A percentile compares a stretch with the other conserved stretches of the same genome.
Conservation (phyloP, 345 rosid species). For the Theobroma cacao region DNA sequence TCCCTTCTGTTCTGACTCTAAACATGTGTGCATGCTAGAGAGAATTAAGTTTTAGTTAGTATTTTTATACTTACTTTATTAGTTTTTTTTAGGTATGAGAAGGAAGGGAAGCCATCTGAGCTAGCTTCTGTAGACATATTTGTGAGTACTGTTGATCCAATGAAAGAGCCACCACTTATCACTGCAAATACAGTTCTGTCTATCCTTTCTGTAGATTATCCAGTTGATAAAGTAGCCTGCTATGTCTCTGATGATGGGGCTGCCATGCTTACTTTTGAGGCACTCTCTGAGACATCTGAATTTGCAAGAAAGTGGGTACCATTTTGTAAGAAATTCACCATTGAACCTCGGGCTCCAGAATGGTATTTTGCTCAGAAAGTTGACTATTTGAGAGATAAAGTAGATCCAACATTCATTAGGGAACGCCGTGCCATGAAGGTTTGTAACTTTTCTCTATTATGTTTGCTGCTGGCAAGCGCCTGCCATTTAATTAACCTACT, state of each 20-base stretch:
- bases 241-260: slow-evolving; percentile 97
- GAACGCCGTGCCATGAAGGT: slow-evolving; percentile 93
- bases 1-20: background rate
- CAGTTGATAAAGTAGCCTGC: slow-evolving; percentile 83
- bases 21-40: background rate
- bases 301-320: slow-evolving; percentile 96
- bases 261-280: slow-evolving; percentile 95
- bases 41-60: background rate
- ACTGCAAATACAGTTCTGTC: slow-evolving; percentile 95
- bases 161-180: slow-evolving; percentile 90
- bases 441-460: slow-evolving; percentile 14
- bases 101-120: slow-evolving; percentile 68
- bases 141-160: slow-evolving; percentile 91
- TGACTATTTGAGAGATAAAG: slow-evolving; percentile 75
- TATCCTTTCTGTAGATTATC: slow-evolving; percentile 88
- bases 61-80: background rate
- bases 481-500: background rate
- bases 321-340: slow-evolving; percentile 70
- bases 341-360: slow-evolving; percentile 94
- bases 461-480: background rate
- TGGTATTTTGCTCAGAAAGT: slow-evolving; percentile 79
- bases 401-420: slow-evolving; percentile 62
- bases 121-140: slow-evolving; percentile 70
- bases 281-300: slow-evolving; percentile 87
- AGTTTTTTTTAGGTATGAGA: slow-evolving; percentile 56